Evolutionary conservation across 768 basidiomycete species (phyloP).

Genomic region (Suillus clintonianus): DNA sequence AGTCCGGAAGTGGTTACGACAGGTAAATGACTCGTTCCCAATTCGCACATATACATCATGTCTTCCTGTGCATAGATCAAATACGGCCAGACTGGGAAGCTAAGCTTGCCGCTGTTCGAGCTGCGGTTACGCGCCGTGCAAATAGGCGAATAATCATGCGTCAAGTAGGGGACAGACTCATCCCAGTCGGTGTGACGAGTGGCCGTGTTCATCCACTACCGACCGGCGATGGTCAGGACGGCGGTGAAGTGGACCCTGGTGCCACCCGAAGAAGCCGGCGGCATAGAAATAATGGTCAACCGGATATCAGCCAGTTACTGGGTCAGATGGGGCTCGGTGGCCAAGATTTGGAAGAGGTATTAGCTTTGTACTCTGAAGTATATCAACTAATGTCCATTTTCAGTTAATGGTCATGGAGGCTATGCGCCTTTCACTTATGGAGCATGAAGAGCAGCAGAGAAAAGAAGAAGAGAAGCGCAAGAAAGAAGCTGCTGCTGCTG

Average conservation of each 20-base stretch:
- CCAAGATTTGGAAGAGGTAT: conserved; percentile 92
- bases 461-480: conserved; percentile 72
- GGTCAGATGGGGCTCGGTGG: conserved; percentile 69
- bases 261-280: conserved; percentile 51
- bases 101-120: conserved; percentile 90
- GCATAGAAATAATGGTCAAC: conserved; percentile 48
- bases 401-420: conserved; percentile 99
- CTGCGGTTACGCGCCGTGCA: conserved; percentile 93
- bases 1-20: conserved; percentile 90
- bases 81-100: conserved; percentile 98
- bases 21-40: conserved; percentile 48
- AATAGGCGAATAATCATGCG: conserved; percentile 98
- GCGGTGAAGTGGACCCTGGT: conserved; percentile 42
- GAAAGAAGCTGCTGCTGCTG: conserved; percentile 38
- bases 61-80: conserved; percentile 60
- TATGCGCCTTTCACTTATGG: conserved; percentile 91
- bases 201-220: conserved; percentile 73
- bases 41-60: conserved; percentile 7
- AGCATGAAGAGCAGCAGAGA: conserved; percentile 92
- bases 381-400: conserved; percentile 14
- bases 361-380: conserved; percentile 23
- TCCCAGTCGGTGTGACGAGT: conserved; percentile 95
- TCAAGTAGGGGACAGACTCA: conserved; percentile 94
- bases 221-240: conserved; percentile 55
- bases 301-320: conserved; percentile 64